Percentiles rank a stretch among this genome's conserved stretches.
Conservation (phyloP, 2,329 filamentous ascomycete genomes). For the Verticillium albo-atrum region DNA sequence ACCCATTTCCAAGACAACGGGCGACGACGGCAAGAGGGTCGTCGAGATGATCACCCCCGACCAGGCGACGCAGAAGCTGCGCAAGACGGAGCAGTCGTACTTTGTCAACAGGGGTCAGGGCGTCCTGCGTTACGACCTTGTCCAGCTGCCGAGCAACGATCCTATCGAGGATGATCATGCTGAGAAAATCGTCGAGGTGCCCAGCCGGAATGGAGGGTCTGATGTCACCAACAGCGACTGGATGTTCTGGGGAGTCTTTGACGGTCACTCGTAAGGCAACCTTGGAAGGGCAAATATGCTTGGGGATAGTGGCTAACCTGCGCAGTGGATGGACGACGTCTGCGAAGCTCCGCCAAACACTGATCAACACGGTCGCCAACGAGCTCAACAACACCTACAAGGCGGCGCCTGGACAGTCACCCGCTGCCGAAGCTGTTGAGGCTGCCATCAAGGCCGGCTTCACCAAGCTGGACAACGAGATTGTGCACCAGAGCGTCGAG, state of each 20-base stretch:
- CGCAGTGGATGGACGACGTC: conserved; percentile 93
- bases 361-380: conserved; percentile 88
- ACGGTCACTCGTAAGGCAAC: conserved; percentile 76
- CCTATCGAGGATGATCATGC: conserved; percentile 98
- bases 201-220: conserved; percentile 39
- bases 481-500: conserved; percentile 87
- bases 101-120: conserved; percentile 84
- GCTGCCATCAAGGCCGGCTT: conserved; percentile 91
- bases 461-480: conserved; percentile 83
- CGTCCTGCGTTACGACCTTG: conserved; percentile 90
- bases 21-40: conserved; percentile 78
- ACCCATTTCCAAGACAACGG: conserved; percentile 82
- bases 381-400: conserved; percentile 93
- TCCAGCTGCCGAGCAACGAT: conserved; percentile 92
- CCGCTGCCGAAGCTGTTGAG: conserved; percentile 77
- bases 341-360: conserved; percentile 84
- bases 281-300: too few relatives aligned
- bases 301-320: neutral
- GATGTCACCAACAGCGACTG: conserved; percentile 68
- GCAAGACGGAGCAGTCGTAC: conserved; percentile 88
- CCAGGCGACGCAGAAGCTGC: conserved; percentile 84
- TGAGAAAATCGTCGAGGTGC: conserved; percentile 94
- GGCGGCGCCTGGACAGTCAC: conserved; percentile 56
- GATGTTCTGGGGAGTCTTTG: conserved; percentile 99
- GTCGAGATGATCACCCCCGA: conserved; percentile 96